These are phyloP conservation scores for Moricandia arvensis DNA, from an alignment of 345 rosid species.

Conservation along the genomic window DNA sequence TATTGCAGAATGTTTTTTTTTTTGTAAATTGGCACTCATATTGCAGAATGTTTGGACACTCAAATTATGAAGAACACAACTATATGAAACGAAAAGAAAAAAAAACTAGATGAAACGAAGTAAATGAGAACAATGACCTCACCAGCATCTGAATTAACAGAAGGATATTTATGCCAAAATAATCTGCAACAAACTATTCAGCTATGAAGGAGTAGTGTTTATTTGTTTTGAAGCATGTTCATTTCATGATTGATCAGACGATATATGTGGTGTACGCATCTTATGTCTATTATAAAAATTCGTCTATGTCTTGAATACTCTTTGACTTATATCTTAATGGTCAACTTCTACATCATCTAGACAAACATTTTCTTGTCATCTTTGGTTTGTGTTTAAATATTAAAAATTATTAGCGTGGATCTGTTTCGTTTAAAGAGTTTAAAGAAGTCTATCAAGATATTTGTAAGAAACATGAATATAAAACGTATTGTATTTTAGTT, in stretches of 20 bases:
- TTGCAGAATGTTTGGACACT: neutral
- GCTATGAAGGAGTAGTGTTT: neutral
- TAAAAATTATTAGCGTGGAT: slow-evolving; percentile 3
- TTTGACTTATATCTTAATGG: neutral
- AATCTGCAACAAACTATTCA: neutral
- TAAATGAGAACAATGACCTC: no score
- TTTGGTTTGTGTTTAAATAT: neutral
- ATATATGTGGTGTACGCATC: neutral
- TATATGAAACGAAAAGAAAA: neutral
- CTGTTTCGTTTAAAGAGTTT: neutral
- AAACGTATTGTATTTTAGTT: slow-evolving; percentile 21
- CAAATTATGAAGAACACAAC: neutral
- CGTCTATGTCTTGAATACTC: neutral
- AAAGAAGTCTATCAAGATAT: neutral
- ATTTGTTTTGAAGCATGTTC: neutral
- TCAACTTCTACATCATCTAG: neutral
- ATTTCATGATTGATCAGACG: neutral
- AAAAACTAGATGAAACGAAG: neutral
- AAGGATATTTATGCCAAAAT: no score
- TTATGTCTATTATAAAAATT: neutral
- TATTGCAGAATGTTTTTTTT: neutral
- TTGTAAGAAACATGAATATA: neutral
- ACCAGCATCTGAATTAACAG: no score
- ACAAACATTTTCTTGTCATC: neutral
- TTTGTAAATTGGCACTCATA: neutral